A percentile compares a stretch with the other conserved stretches of the same genome.
phyloP scores from a whole-genome alignment of 1,284 basidiomycete genomes.

The Heimioporus retisporus region DNA sequence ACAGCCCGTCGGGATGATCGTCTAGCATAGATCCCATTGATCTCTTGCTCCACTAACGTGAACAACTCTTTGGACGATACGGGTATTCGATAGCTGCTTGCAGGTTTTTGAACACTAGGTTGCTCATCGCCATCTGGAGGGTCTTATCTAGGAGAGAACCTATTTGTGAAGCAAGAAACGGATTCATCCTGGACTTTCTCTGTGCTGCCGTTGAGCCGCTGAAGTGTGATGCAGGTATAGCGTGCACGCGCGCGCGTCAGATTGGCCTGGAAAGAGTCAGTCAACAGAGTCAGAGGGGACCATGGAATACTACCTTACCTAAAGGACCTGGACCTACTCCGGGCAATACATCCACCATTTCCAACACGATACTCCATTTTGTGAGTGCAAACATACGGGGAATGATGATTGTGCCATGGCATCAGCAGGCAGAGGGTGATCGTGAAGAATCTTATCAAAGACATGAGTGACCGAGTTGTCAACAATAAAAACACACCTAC shows the following conservation, averaged over 20 bases:
- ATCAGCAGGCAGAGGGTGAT: too few relatives aligned
- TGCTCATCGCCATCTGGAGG: conserved; percentile 91
- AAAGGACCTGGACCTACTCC: conserved; percentile 90
- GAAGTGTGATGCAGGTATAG: conserved; percentile 95
- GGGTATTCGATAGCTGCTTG: conserved; percentile 83
- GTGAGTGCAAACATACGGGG: too few relatives aligned
- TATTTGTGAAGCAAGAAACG: conserved; percentile 34
- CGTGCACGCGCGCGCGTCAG: conserved; percentile 91
- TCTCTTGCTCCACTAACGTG: conserved; percentile 94
- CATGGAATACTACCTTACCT: conserved; percentile 72
- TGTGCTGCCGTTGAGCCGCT: conserved; percentile 92
- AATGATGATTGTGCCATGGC: too few relatives aligned
- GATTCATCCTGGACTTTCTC: conserved; percentile 98
- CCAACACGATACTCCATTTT: conserved; percentile 86
- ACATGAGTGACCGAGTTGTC: not conserved
- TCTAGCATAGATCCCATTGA: conserved; percentile 98
- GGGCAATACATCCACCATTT: conserved; percentile 89
- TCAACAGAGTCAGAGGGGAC: not conserved
- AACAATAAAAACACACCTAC: conserved; percentile 59
- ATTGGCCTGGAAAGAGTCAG: conserved; percentile 68
- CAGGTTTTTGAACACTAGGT: conserved; percentile 87
- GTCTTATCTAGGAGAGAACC: conserved; percentile 92
- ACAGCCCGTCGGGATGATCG: conserved; percentile 93
- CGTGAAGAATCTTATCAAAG: too few relatives aligned
- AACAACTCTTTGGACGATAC: conserved; percentile 95